phyloP scores from a whole-genome alignment of 768 basidiomycete genomes.

The Coprinellus aureogranulatus region DNA sequence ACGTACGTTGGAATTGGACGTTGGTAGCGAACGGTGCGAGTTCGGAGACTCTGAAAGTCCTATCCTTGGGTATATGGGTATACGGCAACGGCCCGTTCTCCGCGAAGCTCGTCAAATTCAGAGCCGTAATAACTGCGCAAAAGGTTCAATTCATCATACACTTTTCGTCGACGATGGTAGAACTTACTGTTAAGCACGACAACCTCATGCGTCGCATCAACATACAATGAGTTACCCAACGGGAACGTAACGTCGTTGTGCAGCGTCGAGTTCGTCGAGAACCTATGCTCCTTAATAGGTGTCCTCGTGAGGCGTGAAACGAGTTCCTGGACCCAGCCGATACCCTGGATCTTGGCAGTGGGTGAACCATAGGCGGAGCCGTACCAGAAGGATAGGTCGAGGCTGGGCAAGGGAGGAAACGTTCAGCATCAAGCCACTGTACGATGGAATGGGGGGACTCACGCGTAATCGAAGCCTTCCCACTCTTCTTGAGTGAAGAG shows the following conservation, averaged over 20 bases:
- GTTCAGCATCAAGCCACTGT: not conserved
- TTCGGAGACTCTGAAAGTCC: constrained; percentile 71
- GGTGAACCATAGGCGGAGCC: constrained; percentile 81
- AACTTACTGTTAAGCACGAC: constrained; percentile 76
- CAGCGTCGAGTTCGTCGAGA: constrained; percentile 82
- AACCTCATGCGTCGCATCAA: constrained; percentile 91
- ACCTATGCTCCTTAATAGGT: constrained; percentile 66
- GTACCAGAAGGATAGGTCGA: constrained; percentile 71
- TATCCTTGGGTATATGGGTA: constrained; percentile 63
- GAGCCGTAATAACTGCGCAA: constrained; percentile 69
- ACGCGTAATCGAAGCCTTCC: constrained; percentile 90
- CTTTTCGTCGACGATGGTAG: not conserved
- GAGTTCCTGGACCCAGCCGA: constrained; percentile 82
- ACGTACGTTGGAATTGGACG: constrained; percentile 78
- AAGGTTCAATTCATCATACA: not conserved
- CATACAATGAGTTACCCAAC: constrained; percentile 69
- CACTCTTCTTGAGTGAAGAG: constrained; percentile 90
- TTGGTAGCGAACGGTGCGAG: constrained; percentile 88
- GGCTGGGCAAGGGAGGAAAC: constrained; percentile 30
- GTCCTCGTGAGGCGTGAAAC: constrained; percentile 79
- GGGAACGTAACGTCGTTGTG: constrained; percentile 69
- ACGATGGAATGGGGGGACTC: constrained; percentile 22
- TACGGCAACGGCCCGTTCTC: constrained; percentile 70
- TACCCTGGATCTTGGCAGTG: constrained; percentile 69
- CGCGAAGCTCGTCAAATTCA: constrained; percentile 78